Conservation (phyloP, 2,329 filamentous ascomycete genomes). For the Fusarium siculi region DNA sequence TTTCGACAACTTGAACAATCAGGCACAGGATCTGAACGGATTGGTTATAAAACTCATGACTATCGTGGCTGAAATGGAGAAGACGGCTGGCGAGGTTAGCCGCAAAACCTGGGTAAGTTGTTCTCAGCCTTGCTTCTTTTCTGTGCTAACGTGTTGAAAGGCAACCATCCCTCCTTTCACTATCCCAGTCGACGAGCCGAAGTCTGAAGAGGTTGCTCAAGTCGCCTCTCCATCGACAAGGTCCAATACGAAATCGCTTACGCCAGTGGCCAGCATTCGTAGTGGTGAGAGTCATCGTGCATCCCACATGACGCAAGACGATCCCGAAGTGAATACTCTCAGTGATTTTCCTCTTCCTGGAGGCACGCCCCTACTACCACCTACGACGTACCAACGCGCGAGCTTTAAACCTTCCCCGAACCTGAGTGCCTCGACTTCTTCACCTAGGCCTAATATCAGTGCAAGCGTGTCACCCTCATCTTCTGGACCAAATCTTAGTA, state of each 20-base stretch:
- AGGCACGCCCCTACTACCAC: slow-evolving; percentile 40
- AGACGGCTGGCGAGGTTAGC: slow-evolving; percentile 84
- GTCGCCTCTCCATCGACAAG: slow-evolving; percentile 19
- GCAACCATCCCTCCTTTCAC: slow-evolving; percentile 43
- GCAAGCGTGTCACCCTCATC: slow-evolving; percentile 26
- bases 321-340: slow-evolving; percentile 39
- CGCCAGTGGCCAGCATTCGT: slow-evolving; percentile 33
- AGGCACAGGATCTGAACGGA: slow-evolving; percentile 75
- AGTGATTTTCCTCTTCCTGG: slow-evolving; percentile 45
- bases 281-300: slow-evolving; percentile 29
- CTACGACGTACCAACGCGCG: slow-evolving; percentile 33
- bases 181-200: slow-evolving; percentile 25
- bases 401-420: slow-evolving; percentile 24
- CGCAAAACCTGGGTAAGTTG: slow-evolving; percentile 76
- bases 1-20: slow-evolving; percentile 78
- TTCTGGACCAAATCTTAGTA: slow-evolving; percentile 12
- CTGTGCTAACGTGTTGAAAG: slow-evolving; percentile 28
- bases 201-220: slow-evolving; percentile 13
- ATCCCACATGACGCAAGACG: slow-evolving; percentile 10
- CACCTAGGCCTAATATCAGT: slow-evolving; percentile 19
- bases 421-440: slow-evolving; percentile 15
- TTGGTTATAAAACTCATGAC: slow-evolving; percentile 77
- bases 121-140: neutral
- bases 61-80: slow-evolving; percentile 87
- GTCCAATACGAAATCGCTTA: slow-evolving; percentile 17